Percentiles rank a stretch among this genome's conserved stretches.
phyloP scores from a whole-genome alignment of 1,284 basidiomycete species.

The Tylopilus sp. region DNA sequence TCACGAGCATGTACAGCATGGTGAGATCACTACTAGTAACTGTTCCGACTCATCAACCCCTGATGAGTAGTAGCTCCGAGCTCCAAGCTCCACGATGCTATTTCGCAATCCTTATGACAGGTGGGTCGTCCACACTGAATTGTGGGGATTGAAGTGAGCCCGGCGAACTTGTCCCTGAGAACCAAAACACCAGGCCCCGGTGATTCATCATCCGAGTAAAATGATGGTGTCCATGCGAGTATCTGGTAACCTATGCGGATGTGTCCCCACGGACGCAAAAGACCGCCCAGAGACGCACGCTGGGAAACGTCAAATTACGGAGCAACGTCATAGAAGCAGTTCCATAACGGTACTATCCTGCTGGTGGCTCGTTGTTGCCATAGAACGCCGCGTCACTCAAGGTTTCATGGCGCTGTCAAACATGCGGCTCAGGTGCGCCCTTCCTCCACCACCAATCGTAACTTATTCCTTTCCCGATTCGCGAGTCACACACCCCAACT shows the following conservation, averaged over 20 bases:
- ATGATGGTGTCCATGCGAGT: conserved; percentile 4
- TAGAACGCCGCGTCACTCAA: conserved; percentile 32
- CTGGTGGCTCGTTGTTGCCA: conserved; percentile 21
- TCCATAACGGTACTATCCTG: conserved; percentile 25
- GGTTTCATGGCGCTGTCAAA: conserved; percentile 35
- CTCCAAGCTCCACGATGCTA: conserved; percentile 23
- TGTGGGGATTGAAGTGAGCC: conserved; percentile 11
- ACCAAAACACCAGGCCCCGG: conserved; percentile 16
- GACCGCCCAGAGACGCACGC: conserved; percentile 10
- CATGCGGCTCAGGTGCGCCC: conserved; percentile 32
- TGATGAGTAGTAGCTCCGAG: neutral
- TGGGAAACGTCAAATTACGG: conserved; percentile 27
- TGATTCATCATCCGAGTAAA: conserved; percentile 8
- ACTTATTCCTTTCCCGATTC: conserved; percentile 22
- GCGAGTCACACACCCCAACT: conserved; percentile 15
- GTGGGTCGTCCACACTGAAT: conserved; percentile 7
- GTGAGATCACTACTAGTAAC: too few species aligned
- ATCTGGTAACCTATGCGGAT: conserved; percentile 2
- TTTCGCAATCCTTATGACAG: conserved; percentile 22
- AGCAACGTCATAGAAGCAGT: conserved; percentile 26
- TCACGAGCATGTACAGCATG: conserved; percentile 15
- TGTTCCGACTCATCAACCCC: conserved; percentile 10
- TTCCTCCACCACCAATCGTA: conserved; percentile 25
- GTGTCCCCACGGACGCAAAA: conserved; percentile 22
- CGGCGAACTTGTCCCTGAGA: conserved; percentile 19